Evolutionary conservation across 495 filamentous ascomycete genomes (phyloP), one percentile per base, ranked within the genome.

Genomic region (Neurospora sp.): DNA sequence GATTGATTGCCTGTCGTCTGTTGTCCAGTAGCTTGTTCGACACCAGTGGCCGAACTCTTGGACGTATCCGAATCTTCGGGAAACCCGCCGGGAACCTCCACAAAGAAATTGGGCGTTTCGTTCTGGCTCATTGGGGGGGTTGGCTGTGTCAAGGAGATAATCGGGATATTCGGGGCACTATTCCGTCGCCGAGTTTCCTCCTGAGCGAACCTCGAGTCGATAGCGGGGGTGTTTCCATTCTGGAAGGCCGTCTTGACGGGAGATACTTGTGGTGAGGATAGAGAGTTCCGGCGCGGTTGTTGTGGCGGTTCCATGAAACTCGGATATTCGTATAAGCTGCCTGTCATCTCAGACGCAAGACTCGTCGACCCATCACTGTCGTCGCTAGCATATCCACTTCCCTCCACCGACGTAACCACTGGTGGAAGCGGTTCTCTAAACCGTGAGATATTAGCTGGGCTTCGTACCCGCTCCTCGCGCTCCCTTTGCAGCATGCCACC

Each of bases 361-460:
- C 71, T 59, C 43, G 24, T 66, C 54, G 54, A 66, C 15, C 54
- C 54, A 19, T 66, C 54, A 66, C 54, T 66, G 43, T 82, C 85
- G 73, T 90, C 87, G 66, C 86, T 88, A 39, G 81, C 77, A 77
- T 88, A 88, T 11, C 86, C 84, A 76, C 78, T 83, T n/a, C 88
- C 88, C 78, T 92, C 89, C 1, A 90, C 86, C 5, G 86, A 89
- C 3, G 89, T 90, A 9, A 92, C 89, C 31, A 91, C 87, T 9
- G 90, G 90, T 40, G 91, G 89, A 39, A 92, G 77, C 6, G 90
- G 90, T 54, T 90, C 88, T 39, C 85, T 83, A 72, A 82, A 83
- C 76, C 79, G 80, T 4, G 85, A 86, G 3, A 82, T 84, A 70
- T 85, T 85, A 70, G 83, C 83, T 54, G 77, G 76, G 70, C 83